Evolutionary conservation across 768 basidiomycete species (phyloP), one percentile per base, ranked within the genome.

Genomic region (Lanmaoa rubissima): DNA sequence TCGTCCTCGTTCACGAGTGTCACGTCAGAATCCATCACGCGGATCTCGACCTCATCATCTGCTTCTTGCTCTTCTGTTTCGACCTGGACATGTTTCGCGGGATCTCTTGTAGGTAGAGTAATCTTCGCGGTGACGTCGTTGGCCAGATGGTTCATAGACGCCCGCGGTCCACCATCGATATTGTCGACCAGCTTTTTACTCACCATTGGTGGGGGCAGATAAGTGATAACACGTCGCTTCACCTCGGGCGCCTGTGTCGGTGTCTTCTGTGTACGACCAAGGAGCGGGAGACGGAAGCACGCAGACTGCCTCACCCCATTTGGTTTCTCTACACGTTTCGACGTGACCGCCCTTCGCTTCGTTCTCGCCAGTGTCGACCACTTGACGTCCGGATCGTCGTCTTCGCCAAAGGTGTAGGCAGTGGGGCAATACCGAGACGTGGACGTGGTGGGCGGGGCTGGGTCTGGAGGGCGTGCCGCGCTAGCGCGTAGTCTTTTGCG

Each of bases 1-100:
- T 62, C 62, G 45, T 65, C 65, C 16, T 65, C 64, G 48, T 62
- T 61, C 38, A 73, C 68, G 32, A 71, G 71, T 2, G 71, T 71
- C 58, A 49, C 26, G 19, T 72, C 69, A 1, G 69, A 71, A 48
- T 62, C 71, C 48, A 65, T 54, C 26, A 55, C 21, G 9, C 9
- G 40, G 2, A 58, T 42, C 12, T 51, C 62, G 9, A 41, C 31
- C 26, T 49, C 59, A 2, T 48, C 49, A 12, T 50, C 48, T 2
- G 32, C 39, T 39, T 41, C 54, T 35, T 32, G 32, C 26, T n/a
- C 54, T 16, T 48, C 40, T 28, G 10, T 13, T 5, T 38, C 41
- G n/a, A 12, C 21, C 13, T 42, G 21, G 24, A n/a, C 41, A 1
- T 34, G 9, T 32, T 39, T 32, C 28, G 55, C 31, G 14, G 41